Evolutionary conservation across 2,329 filamentous ascomycete species (phyloP), one percentile per base, ranked within the genome.

Genomic region (Aspergillus fijiensis): DNA sequence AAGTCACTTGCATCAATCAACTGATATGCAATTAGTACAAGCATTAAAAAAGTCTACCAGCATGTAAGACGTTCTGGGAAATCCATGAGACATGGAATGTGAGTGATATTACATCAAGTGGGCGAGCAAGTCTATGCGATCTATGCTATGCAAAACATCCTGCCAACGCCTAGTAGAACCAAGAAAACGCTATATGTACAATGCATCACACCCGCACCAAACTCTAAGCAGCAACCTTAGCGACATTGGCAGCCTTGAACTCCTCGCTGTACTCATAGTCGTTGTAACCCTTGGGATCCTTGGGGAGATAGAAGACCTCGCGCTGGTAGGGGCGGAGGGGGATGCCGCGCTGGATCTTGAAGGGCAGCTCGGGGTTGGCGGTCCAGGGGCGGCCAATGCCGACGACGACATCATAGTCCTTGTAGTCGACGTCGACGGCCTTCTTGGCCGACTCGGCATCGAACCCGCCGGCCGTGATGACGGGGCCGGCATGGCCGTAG

Each of bases 381-480:
- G 78, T 78, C 57, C 74, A 82, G 7, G 70, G 70, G 25, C 80
- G 67, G 2, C 80, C 80, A 68, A 82, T 77, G 0, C 67, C 75
- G 48, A 81, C 61, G 19, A 74, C 49, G 14, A 72, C 61, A 48
- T 76, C 69, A 49, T 70, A 60, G 23, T 70, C 68, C 58, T 67
- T 66, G 45, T 74, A 74, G 33, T 68, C 65, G 6, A 52, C 54
- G 59, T 76, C 75, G 9, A 67, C 76, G 0, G 76, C 73, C 49
- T 73, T 71, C 42, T 72, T 67, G 1, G 81, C 80, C 16, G 70
- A 72, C 1, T 76, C 76, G 0, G 74, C 63, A 31, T 71, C 74
- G 66, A 78, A 83, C 1, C 79, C 81, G 51, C 82, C 81, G 1
- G 80, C 79, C n/a, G 85, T 65, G 3, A 87, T 63, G 31, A 87